Base-by-base conservation (phyloP, 129 eudicot genomes). In the Centella asiatica region DNA sequence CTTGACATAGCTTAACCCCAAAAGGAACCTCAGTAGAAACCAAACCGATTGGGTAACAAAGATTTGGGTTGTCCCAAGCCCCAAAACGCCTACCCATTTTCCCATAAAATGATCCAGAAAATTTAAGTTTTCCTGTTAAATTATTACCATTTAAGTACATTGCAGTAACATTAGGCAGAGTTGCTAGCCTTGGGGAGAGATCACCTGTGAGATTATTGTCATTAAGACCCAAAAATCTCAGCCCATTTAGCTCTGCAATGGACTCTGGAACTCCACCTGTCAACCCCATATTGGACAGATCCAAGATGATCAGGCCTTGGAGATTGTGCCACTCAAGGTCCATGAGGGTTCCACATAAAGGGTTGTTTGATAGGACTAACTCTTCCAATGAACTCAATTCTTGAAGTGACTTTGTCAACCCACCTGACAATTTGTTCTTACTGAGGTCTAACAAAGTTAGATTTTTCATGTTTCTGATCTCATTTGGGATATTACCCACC, bases 361-460 rank as follows among this genome's bases (percentile, higher is more conserved):
- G 75, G 31, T 77, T 77, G 22, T 44, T 48, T 2, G 82, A 39
- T 29, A 77, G 28, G 0, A 72, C 57, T 31, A 77, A 25, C 45
- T 72, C 75, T 57, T 68, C 72, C 45, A 77, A 32, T 0, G 78
- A 68, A 40, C 24, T 24, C 70, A 74, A 39, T 54, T 68, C 69
- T 53, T 54, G 33, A 61, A 67, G 29, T 64, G 71, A 55, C 17
- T 42, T 11, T 6, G 66, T 44, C 65, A 78, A 44, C 18, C 78
- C 79, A 57, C 79, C 83, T 55, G 76, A 68, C 14, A 78, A 51
- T 13, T 53, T 73, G 76, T 78, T 78, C 19, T 23, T 59, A 29
- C 83, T 69, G 23, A 78, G 72, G 65, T 78, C 83, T n/a, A 78
- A 18, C 8, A 78, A 47, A 33, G 83, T 73, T 1, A 78, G 57